Evolutionary conservation across 768 basidiomycete genomes (phyloP).

Genomic region (Hortiboletus campestris): DNA sequence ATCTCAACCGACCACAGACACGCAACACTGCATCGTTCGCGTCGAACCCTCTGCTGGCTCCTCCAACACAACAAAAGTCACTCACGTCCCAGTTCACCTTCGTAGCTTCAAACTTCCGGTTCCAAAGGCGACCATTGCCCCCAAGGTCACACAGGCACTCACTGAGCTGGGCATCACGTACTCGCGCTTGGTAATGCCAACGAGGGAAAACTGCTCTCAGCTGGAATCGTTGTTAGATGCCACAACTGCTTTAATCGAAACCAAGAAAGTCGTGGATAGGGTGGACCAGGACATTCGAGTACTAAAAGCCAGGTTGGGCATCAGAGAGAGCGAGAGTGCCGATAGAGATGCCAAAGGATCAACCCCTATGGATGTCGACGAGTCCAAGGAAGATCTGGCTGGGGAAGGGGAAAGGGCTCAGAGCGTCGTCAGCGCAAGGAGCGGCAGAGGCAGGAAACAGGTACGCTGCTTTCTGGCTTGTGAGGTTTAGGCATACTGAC

Average conservation of each 20-base stretch:
- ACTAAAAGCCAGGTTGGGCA: slow-evolving; percentile 57
- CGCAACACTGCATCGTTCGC: slow-evolving; percentile 70
- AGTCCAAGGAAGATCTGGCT: slow-evolving; percentile 31
- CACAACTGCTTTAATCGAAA: slow-evolving; percentile 75
- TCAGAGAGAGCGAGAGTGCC: slow-evolving; percentile 45
- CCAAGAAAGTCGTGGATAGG: slow-evolving; percentile 83
- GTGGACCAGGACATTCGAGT: slow-evolving; percentile 83
- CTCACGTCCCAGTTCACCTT: slow-evolving; percentile 76
- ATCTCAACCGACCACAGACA: slow-evolving; percentile 45
- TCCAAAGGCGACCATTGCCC: slow-evolving; percentile 71
- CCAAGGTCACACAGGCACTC: slow-evolving; percentile 75
- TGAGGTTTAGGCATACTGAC: background rate
- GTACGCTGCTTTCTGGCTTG: slow-evolving; percentile 25
- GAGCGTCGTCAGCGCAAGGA: slow-evolving; percentile 60
- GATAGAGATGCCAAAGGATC: slow-evolving; percentile 39
- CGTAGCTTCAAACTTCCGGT: slow-evolving; percentile 84
- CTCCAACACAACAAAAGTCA: slow-evolving; percentile 55
- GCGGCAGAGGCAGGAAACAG: slow-evolving; percentile 57
- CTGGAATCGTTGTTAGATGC: slow-evolving; percentile 75
- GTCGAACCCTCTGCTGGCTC: slow-evolving; percentile 51
- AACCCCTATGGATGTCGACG: slow-evolving; percentile 53
- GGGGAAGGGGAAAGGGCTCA: slow-evolving; percentile 52
- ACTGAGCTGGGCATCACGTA: slow-evolving; percentile 72
- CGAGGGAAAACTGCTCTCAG: slow-evolving; percentile 70
- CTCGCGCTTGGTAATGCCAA: slow-evolving; percentile 90